phyloP scores from a whole-genome alignment of 441 rosid species.

The Syzygium malaccense region DNA sequence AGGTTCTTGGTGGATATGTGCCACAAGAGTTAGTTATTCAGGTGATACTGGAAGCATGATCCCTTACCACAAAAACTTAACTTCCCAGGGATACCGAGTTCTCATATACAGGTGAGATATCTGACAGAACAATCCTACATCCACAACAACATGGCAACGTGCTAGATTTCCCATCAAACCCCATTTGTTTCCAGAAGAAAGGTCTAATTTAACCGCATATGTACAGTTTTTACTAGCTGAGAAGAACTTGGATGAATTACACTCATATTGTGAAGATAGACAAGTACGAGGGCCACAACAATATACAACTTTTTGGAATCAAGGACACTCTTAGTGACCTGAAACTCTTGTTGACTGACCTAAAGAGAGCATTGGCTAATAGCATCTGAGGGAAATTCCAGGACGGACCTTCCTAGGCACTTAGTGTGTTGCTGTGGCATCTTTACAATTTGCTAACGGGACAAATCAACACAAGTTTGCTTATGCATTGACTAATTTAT shows the following conservation, averaged over 20 bases:
- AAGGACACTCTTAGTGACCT: not conserved
- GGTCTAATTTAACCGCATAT: not conserved
- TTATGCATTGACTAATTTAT: not conserved
- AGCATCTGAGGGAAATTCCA: not conserved
- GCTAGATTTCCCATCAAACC: not conserved
- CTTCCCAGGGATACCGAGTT: conserved; percentile 5
- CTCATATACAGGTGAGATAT: conserved; percentile 9
- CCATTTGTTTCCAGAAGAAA: not conserved
- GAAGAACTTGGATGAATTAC: not conserved
- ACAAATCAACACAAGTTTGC: not conserved
- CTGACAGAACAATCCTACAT: not conserved
- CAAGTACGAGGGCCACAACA: not conserved
- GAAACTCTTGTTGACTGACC: not conserved
- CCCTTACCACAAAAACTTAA: conserved; percentile 8
- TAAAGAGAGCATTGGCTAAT: not conserved
- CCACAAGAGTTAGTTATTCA: not conserved
- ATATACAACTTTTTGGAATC: not conserved
- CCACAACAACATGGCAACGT: not conserved
- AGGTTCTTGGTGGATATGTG: conserved; percentile 2
- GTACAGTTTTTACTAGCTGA: not conserved
- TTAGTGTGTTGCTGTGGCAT: not conserved
- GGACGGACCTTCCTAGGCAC: not conserved
- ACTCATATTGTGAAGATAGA: not conserved
- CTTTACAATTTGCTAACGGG: not conserved
- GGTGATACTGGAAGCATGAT: not conserved